phyloP scores from a whole-genome alignment of 2,329 filamentous ascomycete species.

The Chaetomium strumarium region DNA sequence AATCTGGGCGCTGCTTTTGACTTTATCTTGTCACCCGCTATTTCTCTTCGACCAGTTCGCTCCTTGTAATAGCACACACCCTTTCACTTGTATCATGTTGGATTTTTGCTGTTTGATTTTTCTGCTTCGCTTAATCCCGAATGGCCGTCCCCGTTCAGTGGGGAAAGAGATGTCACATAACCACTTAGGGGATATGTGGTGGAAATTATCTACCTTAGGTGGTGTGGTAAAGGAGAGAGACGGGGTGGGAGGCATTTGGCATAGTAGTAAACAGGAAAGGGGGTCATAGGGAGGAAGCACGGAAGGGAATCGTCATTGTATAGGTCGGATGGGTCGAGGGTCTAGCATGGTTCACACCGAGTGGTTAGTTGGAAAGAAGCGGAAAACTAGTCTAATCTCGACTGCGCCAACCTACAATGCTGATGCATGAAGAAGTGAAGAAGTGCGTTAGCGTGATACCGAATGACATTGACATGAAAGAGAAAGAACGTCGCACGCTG shows the following conservation, averaged over 20 bases:
- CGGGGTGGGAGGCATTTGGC: background rate
- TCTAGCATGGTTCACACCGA: background rate
- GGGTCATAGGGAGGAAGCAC: background rate
- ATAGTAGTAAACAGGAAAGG: background rate
- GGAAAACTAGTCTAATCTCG: background rate
- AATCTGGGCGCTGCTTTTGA: constrained; percentile 1
- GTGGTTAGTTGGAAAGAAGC: background rate
- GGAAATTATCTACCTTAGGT: background rate
- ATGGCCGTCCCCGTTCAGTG: background rate
- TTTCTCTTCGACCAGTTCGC: constrained; percentile 9
- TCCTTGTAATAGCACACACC: constrained; percentile 20
- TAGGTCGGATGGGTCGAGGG: constrained; percentile 1
- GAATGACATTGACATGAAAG: too few relatives aligned
- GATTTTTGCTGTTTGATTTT: background rate
- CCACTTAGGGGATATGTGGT: background rate
- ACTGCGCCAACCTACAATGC: too few relatives aligned
- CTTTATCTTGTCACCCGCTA: background rate
- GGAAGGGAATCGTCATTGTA: constrained; percentile 6
- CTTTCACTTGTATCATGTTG: constrained; percentile 18
- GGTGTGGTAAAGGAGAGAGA: background rate
- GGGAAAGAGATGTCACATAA: background rate
- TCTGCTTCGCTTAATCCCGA: constrained; percentile 12
- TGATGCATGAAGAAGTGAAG: too few relatives aligned
- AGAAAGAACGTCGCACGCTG: too few relatives aligned
- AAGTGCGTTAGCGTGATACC: too few relatives aligned